Percentiles rank a stretch among this genome's conserved stretches.
phyloP scores from a whole-genome alignment of 495 filamentous ascomycete genomes.

The Podospora sp. region DNA sequence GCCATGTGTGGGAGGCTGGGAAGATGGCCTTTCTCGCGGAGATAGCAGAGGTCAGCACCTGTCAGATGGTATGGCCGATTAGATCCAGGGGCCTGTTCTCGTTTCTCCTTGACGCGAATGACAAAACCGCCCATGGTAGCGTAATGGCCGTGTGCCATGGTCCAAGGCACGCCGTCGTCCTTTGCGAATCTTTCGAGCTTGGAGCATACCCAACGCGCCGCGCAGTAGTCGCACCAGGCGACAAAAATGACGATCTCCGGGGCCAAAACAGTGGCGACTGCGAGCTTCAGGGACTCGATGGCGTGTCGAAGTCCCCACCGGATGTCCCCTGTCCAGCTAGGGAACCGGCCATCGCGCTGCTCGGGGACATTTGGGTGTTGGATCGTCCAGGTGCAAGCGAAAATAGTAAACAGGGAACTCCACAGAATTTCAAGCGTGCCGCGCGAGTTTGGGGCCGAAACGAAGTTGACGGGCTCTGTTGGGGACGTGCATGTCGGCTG shows the following conservation, averaged over 20 bases:
- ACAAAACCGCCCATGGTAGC: slow-evolving; percentile 19
- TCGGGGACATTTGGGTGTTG: slow-evolving; percentile 17
- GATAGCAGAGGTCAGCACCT: not conserved
- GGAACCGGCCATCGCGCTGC: slow-evolving; percentile 3
- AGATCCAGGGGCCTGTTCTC: not conserved
- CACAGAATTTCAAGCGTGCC: slow-evolving; percentile 19
- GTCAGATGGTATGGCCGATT: slow-evolving; percentile 8
- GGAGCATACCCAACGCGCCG: not conserved
- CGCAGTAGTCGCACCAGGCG: not conserved
- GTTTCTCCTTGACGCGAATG: not conserved
- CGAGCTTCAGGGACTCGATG: not conserved
- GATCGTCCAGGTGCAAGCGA: slow-evolving; percentile 17
- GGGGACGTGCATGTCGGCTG: not conserved
- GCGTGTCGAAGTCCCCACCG: slow-evolving; percentile 1
- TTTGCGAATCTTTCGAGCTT: not conserved
- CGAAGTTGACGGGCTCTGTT: slow-evolving; percentile 11
- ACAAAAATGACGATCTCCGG: slow-evolving; percentile 13
- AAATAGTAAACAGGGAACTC: slow-evolving; percentile 17
- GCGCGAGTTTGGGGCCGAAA: slow-evolving; percentile 6
- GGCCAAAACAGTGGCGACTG: not conserved
- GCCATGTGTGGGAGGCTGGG: not conserved
- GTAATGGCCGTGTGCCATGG: slow-evolving; percentile 4
- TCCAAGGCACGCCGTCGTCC: slow-evolving; percentile 14
- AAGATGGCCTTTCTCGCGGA: not conserved
- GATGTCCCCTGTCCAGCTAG: not conserved